Evolutionary conservation across 208 protist genomes (phyloP), one percentile per base, ranked within the genome.

Genomic region (Crithidia bombi): DNA sequence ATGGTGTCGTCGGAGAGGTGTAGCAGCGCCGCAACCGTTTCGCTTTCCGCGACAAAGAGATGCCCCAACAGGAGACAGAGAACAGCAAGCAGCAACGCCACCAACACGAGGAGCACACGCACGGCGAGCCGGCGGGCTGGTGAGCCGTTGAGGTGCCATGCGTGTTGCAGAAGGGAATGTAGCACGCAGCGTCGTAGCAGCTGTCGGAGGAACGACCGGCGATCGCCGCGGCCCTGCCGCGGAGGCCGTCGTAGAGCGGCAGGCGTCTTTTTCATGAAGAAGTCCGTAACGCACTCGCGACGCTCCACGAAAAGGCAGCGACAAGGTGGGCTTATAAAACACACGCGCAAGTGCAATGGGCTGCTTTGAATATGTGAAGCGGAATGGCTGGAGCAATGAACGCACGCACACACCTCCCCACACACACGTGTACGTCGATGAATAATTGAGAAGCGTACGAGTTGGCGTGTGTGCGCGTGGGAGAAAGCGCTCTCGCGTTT

Each of bases 141-240:
- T 5, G 51, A n/a, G 11, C 3, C 25, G 5, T 15, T 3, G 5
- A n/a, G 10, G 33, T 32, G 39, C 6, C 28, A 0, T 14, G 33
- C 14, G 17, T 15, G 38, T 17, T 44, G n/a, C n/a, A 58, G 30
- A 9, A 56, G 17, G n/a, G 35, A 4, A 0, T 25, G 36, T 12
- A 52, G 69, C 0, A 69, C 23, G 21, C 62, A 69, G 23, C 62
- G 62, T 4, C 39, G 54, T 26, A 69, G 25, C 17, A 64, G 17
- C 21, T 54, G 44, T 21, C 21, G 15, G 11, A 6, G 1, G 14
- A 66, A 46, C 2, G 47, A 38, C 1, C 7, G 15, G 6, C 26
- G 25, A 4, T 56, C 25, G 5, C 46, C 47, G 4, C 43, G 57
- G 17, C 23, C 28, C 3, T 12, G 57, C 3, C 61, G 61, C 0